A percentile compares a stretch with the other conserved stretches of the same genome.
Evolutionary conservation across 1,284 basidiomycete species (phyloP).

Genomic region (Coniferiporia sulphurascens): DNA sequence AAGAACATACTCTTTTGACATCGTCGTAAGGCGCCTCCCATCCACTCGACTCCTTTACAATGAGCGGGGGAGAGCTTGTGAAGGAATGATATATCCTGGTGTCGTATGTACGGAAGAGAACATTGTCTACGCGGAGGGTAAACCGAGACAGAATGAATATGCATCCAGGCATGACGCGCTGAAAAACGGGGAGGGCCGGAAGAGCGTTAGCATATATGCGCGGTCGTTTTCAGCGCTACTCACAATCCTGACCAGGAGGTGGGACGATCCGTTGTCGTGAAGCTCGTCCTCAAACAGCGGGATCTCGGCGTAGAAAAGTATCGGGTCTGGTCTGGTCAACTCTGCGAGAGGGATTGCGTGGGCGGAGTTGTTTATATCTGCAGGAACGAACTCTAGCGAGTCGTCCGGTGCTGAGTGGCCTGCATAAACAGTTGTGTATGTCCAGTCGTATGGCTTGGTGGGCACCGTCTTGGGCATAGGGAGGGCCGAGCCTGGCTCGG

Average conservation of each 20-base stretch:
- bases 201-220: not conserved
- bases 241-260: conserved; percentile 80
- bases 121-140: conserved; percentile 93
- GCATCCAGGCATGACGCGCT: conserved; percentile 98
- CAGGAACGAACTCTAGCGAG: conserved; percentile 41
- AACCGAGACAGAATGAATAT: conserved; percentile 90
- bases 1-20: conserved; percentile 63
- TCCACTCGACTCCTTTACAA: conserved; percentile 82
- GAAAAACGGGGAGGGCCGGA: conserved; percentile 14
- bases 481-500: conserved; percentile 54
- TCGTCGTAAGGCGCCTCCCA: conserved; percentile 87
- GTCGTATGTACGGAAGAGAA: conserved; percentile 89
- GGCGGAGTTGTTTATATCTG: conserved; percentile 44
- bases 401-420: conserved; percentile 46
- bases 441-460: conserved; percentile 96
- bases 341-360: conserved; percentile 78
- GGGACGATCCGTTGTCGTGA: conserved; percentile 89
- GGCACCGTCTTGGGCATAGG: conserved; percentile 70
- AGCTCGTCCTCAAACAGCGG: conserved; percentile 92
- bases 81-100: conserved; percentile 91
- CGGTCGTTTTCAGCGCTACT: conserved; percentile 30
- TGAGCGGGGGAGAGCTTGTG: conserved; percentile 45
- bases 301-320: conserved; percentile 91
- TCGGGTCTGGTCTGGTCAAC: conserved; percentile 87
- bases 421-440: conserved; percentile 86